Conservation (phyloP, 164 flowering plant genomes). For the Amborella trichopoda region DNA sequence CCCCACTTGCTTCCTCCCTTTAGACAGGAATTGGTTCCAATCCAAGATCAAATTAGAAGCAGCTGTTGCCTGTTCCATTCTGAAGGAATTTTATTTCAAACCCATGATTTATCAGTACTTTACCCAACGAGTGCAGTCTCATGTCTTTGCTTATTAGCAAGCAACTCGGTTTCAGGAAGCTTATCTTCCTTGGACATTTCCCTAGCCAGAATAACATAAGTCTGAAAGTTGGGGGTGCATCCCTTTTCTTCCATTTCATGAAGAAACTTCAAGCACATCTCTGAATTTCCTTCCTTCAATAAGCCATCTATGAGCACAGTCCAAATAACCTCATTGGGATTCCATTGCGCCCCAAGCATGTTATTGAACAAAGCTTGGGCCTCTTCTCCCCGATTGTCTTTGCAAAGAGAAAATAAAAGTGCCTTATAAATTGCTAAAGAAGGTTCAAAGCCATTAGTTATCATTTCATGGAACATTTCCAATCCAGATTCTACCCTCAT, state of each 20-base stretch:
- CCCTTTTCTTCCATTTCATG: conserved; percentile 43
- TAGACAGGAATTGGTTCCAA: too few species aligned
- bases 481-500: conserved; percentile 44
- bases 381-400: conserved; percentile 24
- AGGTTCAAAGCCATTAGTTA: conserved; percentile 22
- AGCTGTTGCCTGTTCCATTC: too few species aligned
- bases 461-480: conserved; percentile 25
- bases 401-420: conserved; percentile 47
- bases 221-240: conserved; percentile 22
- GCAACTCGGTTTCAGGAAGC: conserved; percentile 17
- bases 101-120: too few species aligned
- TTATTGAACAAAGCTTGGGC: conserved; percentile 35
- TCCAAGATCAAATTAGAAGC: too few species aligned
- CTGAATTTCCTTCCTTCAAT: conserved; percentile 38
- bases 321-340: conserved; percentile 74
- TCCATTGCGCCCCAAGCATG: conserved; percentile 45
- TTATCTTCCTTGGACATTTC: conserved; percentile 36
- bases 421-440: conserved; percentile 26
- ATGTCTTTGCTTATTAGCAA: conserved; percentile 16
- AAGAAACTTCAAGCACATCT: conserved; percentile 47
- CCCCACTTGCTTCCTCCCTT: too few species aligned
- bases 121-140: conserved; percentile 12
- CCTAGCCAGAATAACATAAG: conserved; percentile 37
- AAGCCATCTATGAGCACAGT: conserved; percentile 65
- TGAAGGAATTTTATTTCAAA: too few species aligned